Conservation (phyloP, 2,329 filamentous ascomycete genomes). For the Colletotrichum sp. region DNA sequence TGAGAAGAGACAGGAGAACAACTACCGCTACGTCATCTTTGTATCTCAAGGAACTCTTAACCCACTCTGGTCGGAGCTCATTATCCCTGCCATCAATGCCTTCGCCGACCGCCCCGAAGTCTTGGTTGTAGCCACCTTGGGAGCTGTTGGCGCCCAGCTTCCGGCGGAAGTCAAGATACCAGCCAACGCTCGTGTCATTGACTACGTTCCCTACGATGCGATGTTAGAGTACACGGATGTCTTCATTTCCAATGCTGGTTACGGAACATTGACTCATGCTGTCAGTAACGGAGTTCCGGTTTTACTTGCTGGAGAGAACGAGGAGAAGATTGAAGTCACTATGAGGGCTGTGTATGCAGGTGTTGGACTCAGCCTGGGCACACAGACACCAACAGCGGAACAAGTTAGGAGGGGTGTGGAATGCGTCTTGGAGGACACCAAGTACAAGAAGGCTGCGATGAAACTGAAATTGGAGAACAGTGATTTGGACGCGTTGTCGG, state of each 20-base stretch:
- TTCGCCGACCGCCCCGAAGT: constrained; percentile 44
- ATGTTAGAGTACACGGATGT: constrained; percentile 48
- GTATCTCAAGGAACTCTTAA: constrained; percentile 54
- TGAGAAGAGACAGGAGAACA: constrained; percentile 18
- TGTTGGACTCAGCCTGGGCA: constrained; percentile 48
- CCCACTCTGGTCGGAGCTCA: constrained; percentile 41
- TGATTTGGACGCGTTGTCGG: background rate
- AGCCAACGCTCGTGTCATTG: constrained; percentile 46
- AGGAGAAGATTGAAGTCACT: constrained; percentile 47
- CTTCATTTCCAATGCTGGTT: constrained; percentile 56
- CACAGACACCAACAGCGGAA: constrained; percentile 33
- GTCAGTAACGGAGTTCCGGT: constrained; percentile 51
- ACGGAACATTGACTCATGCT: constrained; percentile 50
- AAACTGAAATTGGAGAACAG: constrained; percentile 5
- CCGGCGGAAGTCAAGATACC: constrained; percentile 26
- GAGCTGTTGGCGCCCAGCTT: constrained; percentile 25
- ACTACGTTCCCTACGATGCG: constrained; percentile 55
- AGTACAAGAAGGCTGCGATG: constrained; percentile 8
- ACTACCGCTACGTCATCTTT: constrained; percentile 37
- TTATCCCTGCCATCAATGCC: constrained; percentile 48
- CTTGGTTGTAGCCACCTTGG: constrained; percentile 36
- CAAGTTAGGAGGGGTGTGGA: background rate
- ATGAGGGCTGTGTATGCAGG: constrained; percentile 47
- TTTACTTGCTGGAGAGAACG: constrained; percentile 46
- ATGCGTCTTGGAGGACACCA: background rate